Conservation (phyloP, 2,329 filamentous ascomycete species). For the Aspergillus terreus region DNA sequence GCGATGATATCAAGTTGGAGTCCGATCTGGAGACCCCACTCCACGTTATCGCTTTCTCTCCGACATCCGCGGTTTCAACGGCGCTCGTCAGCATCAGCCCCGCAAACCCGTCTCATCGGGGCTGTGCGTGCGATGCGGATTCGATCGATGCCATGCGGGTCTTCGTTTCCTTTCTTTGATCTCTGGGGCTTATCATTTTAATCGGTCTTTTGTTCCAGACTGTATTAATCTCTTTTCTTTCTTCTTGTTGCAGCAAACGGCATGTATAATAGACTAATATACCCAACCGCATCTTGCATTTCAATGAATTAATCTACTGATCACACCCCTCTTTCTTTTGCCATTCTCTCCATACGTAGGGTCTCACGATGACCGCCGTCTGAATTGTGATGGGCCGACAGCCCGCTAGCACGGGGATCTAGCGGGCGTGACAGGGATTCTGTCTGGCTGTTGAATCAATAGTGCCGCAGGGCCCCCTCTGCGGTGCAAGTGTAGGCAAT, state of each 20-base stretch:
- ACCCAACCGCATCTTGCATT: slow-evolving; percentile 29
- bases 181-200: slow-evolving; percentile 6
- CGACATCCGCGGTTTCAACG: slow-evolving; percentile 2
- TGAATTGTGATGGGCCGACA: slow-evolving; percentile 5
- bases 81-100: slow-evolving; percentile 12
- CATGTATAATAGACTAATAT: slow-evolving; percentile 40
- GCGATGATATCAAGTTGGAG: slow-evolving; percentile 4
- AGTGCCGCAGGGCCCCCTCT: not conserved
- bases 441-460: not conserved
- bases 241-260: slow-evolving; percentile 23
- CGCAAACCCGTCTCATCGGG: slow-evolving; percentile 5
- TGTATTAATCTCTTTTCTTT: slow-evolving; percentile 16
- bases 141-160: slow-evolving; percentile 4
- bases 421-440: not conserved
- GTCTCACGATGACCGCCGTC: slow-evolving; percentile 7
- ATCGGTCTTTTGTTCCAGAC: slow-evolving; percentile 2
- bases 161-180: slow-evolving; percentile 6
- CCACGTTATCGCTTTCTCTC: not conserved
- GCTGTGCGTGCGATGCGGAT: not conserved
- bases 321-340: slow-evolving; percentile 1
- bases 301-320: slow-evolving; percentile 11
- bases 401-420: not conserved
- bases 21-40: not conserved
- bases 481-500: not conserved
- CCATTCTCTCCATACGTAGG: not conserved